Evolutionary conservation across 2,329 filamentous ascomycete species (phyloP), one percentile per base, ranked within the genome.

Genomic region (Cryphonectria parasitica): DNA sequence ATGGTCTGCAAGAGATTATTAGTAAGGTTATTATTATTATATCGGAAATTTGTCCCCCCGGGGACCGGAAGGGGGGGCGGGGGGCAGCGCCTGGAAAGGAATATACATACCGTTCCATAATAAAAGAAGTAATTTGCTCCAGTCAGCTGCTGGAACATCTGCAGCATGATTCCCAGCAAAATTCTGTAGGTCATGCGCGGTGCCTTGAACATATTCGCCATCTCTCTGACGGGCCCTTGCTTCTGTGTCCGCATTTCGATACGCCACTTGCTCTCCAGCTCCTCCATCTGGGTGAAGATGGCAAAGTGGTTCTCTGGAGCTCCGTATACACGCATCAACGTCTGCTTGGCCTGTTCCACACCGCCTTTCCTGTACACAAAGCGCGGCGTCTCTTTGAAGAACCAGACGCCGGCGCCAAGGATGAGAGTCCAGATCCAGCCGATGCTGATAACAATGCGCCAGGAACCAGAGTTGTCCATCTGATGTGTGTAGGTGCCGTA

Each of bases 101-200:
- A 5, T 6, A n/a, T 10, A 64, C 68, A 34, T 68, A 72, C 70
- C 34, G 87, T 89, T 6, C 85, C 86, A 69, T 90, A 91, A 78
- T 88, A 88, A 77, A 91, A 90, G 81, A 89, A 90, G 78, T 88
- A 91, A 75, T 91, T 91, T 41, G 88, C 89, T 25, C 76, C 75
- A 36, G 75, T 92, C 0, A 92, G 82, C 75, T 92, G 91, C 77
- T 92, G 90, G 45, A 91, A 86, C 76, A 88, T 87, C 78, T 92
- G 89, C 1, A 92, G 82, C 0, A 80, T 75, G 68, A 91, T 84
- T 31, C 90, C 90, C 0, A 92, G 82, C 0, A 86, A 75, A 0
- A 89, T 88, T 1, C 90, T 85, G 74, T 91, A 91, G 0, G 84
- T 78, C 86, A 92, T 91, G 3, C 88, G 83, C 1, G 89, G 89